Base-by-base conservation (phyloP, 202 grass and related monocot species). In the Hordeum pubiflorum region DNA sequence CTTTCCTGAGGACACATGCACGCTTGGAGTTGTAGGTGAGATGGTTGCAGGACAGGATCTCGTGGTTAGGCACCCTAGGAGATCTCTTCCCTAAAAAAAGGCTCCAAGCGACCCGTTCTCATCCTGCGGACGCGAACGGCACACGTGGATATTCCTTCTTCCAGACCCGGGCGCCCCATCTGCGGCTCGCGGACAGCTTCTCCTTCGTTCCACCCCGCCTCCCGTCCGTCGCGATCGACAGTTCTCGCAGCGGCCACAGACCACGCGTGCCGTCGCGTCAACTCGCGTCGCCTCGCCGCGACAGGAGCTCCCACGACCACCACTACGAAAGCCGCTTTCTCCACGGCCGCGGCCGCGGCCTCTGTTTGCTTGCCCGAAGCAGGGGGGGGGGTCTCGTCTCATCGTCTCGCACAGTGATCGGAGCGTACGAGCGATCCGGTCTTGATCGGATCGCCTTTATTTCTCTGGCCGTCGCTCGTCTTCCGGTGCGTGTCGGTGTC, bases 71-170 rank as follows among this genome's bases (percentile, higher is more conserved):
- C 69, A n/a, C 43, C 69, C 69, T 72, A 29, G 7, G 43, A 72
- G 69, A 72, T 72, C 69, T 50, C 39, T 39, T 10, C 38, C 38
- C 21, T 9, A 44, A 48, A 27, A 29, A 72, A 50, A 31, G 38
- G 43, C 41, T 6, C 21, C 52, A 54, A 40, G n/a, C 15, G 81
- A 76, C 76, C 20, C 43, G 63, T 57, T 85, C 71, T 18, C 34
- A 17, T 52, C 20, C 13, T 1, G 32, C 14, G 20, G 44, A 43
- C n/a, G 64, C 23, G 14, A 63, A 3, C 1, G 14, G 26, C 63
- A 89, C 82, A 81, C 87, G 87, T 82, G 58, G 68, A 81, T 50
- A 89, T 89, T 58, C 72, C 59, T 41, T 13, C 9, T 5, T 48
- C 63, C 72, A 50, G 43, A 36, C 15, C 15, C 1, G 8, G 69